A percentile compares a stretch with the other conserved stretches of the same genome.
Evolutionary conservation across 495 filamentous ascomycete species (phyloP).

Genomic region (Penicillium coprophilum): DNA sequence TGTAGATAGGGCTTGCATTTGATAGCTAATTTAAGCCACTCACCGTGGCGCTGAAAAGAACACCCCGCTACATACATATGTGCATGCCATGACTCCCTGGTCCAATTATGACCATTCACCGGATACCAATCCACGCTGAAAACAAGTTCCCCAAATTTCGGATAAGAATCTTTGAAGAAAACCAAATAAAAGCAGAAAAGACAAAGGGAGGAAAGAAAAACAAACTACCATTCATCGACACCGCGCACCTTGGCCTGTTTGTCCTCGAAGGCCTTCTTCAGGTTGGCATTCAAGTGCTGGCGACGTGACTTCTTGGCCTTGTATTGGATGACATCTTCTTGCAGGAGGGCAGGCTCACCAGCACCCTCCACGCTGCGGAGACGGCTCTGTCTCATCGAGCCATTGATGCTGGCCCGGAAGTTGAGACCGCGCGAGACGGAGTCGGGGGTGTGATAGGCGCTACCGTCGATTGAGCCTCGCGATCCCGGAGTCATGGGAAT

Average conservation of each 20-base stretch:
- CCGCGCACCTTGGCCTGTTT: conserved; percentile 38
- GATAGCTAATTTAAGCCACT: conserved; percentile 9
- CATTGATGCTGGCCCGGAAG: conserved; percentile 49
- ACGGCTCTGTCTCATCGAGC: conserved; percentile 45
- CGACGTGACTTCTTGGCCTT: conserved; percentile 56
- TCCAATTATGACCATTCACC: not conserved
- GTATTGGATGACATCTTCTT: conserved; percentile 58
- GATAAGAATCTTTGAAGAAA: conserved; percentile 1
- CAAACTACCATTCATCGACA: conserved; percentile 31
- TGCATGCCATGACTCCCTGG: conserved; percentile 6
- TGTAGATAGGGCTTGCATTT: conserved; percentile 2
- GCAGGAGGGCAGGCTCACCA: conserved; percentile 35
- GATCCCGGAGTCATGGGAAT: conserved; percentile 43
- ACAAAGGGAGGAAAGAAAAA: not conserved
- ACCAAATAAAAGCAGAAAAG: conserved; percentile 3
- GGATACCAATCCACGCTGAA: conserved; percentile 5
- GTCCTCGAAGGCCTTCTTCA: conserved; percentile 43
- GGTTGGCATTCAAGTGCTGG: conserved; percentile 49
- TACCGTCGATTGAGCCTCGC: conserved; percentile 42
- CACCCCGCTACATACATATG: conserved; percentile 6
- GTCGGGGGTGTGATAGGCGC: conserved; percentile 58
- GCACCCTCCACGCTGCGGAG: conserved; percentile 41
- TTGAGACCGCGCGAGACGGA: conserved; percentile 41
- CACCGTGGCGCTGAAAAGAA: not conserved
- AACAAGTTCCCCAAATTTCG: conserved; percentile 11